These are phyloP conservation scores for Vairimorpha necatrix DNA, from an alignment of 371 early-diverging fungal genomes.

Conservation along the genomic window DNA sequence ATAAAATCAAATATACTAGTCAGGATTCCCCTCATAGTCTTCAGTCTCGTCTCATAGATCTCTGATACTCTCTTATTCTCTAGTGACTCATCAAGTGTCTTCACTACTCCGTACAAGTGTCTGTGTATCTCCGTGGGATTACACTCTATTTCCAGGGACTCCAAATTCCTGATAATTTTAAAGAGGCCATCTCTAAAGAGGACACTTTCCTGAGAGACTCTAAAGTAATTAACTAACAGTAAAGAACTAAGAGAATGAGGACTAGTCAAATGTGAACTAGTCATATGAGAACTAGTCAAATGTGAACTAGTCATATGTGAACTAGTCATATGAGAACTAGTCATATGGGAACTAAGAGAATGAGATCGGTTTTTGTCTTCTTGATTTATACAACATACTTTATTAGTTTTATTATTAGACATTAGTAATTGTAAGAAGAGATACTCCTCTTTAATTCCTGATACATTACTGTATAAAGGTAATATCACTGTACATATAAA, in stretches of 20 bases:
- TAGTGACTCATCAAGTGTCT: conserved; percentile 38
- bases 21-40: conserved; percentile 20
- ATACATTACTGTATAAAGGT: conserved; percentile 86
- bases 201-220: conserved; percentile 20
- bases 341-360: too few species aligned
- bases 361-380: conserved; percentile 22
- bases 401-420: conserved; percentile 16
- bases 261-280: too few species aligned
- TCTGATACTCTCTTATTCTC: conserved; percentile 45
- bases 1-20: conserved; percentile 17
- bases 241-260: not conserved
- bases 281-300: too few species aligned
- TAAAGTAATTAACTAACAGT: conserved; percentile 28
- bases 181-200: not conserved
- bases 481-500: conserved; percentile 79
- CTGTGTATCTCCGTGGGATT: conserved; percentile 48
- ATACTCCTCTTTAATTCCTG: conserved; percentile 88
- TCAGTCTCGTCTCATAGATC: conserved; percentile 21
- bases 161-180: conserved; percentile 2
- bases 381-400: conserved; percentile 15
- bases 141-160: conserved; percentile 13
- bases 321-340: too few species aligned
- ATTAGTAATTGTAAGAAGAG: conserved; percentile 78
- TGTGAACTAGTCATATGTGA: too few species aligned
- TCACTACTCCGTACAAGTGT: conserved; percentile 2